Conservation (phyloP, 2,329 filamentous ascomycete genomes). For the Aspergillus thermomutatus region DNA sequence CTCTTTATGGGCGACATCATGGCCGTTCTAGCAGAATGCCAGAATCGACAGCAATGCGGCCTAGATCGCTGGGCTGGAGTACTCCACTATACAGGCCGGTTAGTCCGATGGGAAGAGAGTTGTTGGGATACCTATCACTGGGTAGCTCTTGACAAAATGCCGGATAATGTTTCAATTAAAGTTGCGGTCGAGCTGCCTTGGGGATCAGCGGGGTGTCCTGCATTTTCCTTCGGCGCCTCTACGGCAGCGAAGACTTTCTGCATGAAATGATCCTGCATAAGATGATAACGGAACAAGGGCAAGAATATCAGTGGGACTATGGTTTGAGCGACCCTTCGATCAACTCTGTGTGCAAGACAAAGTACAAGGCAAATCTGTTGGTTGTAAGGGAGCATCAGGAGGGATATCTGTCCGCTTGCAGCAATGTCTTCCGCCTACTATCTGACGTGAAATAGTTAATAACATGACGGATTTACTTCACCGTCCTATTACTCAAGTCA, state of each 20-base stretch:
- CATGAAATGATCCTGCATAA: constrained; percentile 6
- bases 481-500: neutral
- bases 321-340: too few species aligned
- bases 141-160: neutral
- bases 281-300: neutral
- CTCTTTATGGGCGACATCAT: constrained; percentile 5
- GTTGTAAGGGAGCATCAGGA: constrained; percentile 1
- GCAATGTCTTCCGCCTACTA: constrained; percentile 4
- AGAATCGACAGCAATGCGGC: constrained; percentile 3
- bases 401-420: constrained; percentile 1
- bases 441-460: constrained; percentile 1
- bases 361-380: constrained; percentile 3
- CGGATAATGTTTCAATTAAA: constrained; percentile 2
- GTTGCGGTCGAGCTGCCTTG: constrained; percentile 2
- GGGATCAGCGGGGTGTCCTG: neutral
- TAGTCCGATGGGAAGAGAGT: neutral
- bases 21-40: constrained; percentile 4
- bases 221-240: constrained; percentile 5
- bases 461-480: neutral
- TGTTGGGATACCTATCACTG: neutral
- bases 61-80: constrained; percentile 2
- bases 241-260: neutral
- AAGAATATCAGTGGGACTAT: constrained; percentile 1
- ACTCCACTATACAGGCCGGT: neutral
- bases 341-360: neutral